These are phyloP conservation scores for Podospora bellae-mahoneyi DNA, from an alignment of 495 filamentous ascomycete genomes.

Conservation along the genomic window DNA sequence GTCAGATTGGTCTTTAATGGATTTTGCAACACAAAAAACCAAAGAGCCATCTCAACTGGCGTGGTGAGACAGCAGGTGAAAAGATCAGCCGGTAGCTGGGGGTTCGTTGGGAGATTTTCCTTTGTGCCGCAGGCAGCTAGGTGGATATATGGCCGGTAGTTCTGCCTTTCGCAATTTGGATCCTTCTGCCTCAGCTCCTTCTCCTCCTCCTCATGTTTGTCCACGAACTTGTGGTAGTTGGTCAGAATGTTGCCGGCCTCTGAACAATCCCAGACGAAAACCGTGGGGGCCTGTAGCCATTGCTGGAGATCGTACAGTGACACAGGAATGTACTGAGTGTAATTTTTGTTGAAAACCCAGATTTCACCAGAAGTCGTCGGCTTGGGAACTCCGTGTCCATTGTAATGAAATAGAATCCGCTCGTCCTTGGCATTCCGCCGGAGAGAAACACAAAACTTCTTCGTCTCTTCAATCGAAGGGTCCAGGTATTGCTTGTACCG, in stretches of 20 bases:
- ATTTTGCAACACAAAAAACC: constrained; percentile 92
- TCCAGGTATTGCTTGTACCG: constrained; percentile 96
- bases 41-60: constrained; percentile 92
- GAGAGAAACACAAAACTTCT: constrained; percentile 87
- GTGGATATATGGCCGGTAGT: constrained; percentile 71
- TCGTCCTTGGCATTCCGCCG: constrained; percentile 93
- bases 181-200: constrained; percentile 67
- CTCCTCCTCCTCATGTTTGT: constrained; percentile 89
- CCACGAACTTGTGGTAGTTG: constrained; percentile 89
- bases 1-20: constrained; percentile 72
- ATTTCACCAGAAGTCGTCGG: constrained; percentile 95
- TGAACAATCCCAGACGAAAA: constrained; percentile 97
- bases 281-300: constrained; percentile 91
- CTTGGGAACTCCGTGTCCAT: constrained; percentile 96
- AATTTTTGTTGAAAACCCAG: constrained; percentile 99
- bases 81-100: constrained; percentile 86
- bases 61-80: constrained; percentile 96
- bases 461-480: constrained; percentile 93
- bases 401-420: constrained; percentile 93
- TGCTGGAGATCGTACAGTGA: constrained; percentile 92
- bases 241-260: constrained; percentile 92
- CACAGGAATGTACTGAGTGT: constrained; percentile 97
- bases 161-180: constrained; percentile 65
- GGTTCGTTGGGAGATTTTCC: constrained; percentile 96
- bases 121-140: constrained; percentile 85